Conservation (phyloP, 225 moss, liverwort and hornwort genomes). For the Ulota crispa region DNA sequence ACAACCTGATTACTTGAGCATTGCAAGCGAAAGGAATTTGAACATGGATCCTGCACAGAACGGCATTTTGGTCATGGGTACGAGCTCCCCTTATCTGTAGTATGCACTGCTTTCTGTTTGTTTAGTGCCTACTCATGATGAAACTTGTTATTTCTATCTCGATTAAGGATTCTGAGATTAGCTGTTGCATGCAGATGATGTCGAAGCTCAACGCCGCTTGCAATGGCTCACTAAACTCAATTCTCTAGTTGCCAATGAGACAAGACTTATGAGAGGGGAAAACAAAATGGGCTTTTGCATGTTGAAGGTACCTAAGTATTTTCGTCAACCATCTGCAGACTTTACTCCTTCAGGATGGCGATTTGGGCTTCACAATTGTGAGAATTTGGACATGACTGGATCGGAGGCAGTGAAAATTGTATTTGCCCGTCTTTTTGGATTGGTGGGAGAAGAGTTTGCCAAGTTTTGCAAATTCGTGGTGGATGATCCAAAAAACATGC, state of each 20-base stretch:
- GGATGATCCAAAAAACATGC: background rate
- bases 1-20: background rate
- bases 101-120: background rate
- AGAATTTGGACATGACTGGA: background rate
- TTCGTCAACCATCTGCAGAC: background rate
- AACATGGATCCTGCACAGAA: background rate
- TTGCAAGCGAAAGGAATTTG: background rate
- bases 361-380: background rate
- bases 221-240: background rate
- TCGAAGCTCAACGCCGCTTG: slow-evolving; percentile 1
- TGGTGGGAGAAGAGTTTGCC: background rate
- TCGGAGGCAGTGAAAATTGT: background rate
- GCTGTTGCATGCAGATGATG: background rate
- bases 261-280: background rate
- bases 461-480: background rate
- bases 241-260: background rate
- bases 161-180: background rate
- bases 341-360: background rate
- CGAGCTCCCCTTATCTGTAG: background rate
- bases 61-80: background rate
- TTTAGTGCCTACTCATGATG: background rate
- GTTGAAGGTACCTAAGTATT: background rate
- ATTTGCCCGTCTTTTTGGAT: background rate
- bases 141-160: background rate
- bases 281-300: background rate